Evolutionary conservation across 441 rosid genomes (phyloP).

Genomic region (Francoa sonchifolia): DNA sequence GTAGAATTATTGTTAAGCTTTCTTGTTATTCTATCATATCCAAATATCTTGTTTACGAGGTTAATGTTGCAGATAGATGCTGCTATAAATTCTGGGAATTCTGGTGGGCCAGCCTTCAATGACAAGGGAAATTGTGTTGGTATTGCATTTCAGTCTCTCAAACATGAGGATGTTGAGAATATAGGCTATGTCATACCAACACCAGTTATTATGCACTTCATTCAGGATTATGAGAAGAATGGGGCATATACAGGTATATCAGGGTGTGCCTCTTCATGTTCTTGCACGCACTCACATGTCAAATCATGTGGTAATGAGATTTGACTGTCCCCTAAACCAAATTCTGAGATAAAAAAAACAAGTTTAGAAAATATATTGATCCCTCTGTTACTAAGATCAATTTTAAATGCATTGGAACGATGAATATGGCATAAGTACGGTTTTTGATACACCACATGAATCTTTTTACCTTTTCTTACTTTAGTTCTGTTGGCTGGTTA

Average conservation of each 20-base stretch:
- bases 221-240: conserved; percentile 77
- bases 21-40: background rate
- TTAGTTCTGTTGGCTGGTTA: conserved; percentile 10
- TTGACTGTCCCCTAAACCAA: no score
- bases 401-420: background rate
- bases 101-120: conserved; percentile 94
- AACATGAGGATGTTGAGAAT: conserved; percentile 85
- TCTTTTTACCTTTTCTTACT: background rate
- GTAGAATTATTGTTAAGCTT: conserved; percentile 17
- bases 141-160: conserved; percentile 91
- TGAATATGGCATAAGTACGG: background rate
- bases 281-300: background rate
- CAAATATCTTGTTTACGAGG: background rate
- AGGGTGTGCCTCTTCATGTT: background rate
- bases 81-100: conserved; percentile 89
- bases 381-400: background rate
- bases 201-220: conserved; percentile 81
- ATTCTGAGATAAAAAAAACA: background rate
- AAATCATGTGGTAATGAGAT: no score
- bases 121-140: conserved; percentile 86
- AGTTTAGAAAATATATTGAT: no score
- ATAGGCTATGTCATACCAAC: conserved; percentile 94
- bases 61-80: conserved; percentile 60
- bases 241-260: conserved; percentile 67
- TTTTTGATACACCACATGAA: background rate